Base-by-base conservation (phyloP, 176 grass and related monocot genomes). In the Oryza longistaminata region DNA sequence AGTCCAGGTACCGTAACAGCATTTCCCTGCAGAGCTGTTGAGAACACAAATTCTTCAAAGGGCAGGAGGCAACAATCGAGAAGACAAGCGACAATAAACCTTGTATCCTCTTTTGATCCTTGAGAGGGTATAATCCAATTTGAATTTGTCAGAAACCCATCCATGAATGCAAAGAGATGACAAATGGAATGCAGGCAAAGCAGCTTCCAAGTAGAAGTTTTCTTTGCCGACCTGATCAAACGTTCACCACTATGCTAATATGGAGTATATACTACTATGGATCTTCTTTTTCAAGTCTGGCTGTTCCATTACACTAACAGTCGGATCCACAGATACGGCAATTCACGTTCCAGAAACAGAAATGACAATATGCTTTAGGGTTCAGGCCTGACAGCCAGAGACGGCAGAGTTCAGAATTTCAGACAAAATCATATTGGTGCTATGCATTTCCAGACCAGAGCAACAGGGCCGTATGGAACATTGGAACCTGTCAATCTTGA, bases 11-110 rank as follows among this genome's bases (percentile, higher is more conserved):
- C 42, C 2, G n/a, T 24, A 62, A n/a, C 42, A 62, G 44, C n/a
- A 70, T 39, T 87, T 64, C 12, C 19, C 26, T 77, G 66, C 73
- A 71, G 26, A 83, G n/a, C 33, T 11, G 66, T 29, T 64, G 64
- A 7, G 27, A 72, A 48, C 25, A 85, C 12, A 48, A 81, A 39
- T 49, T 70, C 15, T 75, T 60, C 21, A 53, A 33, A 17, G 43
- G 37, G 66, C 83, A n/a, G 43, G 66, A 86, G 58, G 55, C 66
- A 82, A 86, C 83, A 77, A 16, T 9, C 9, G 17, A 81, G 77
- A 75, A 34, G 65, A 77, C 72, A 86, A 82, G 31, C 82, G 72
- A 81, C 14, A 43, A 14, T 55, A 70, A 55, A 70, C 26, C 72
- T 65, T 71, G 53, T 72, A 76, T 48, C 35, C 5, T 37, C 39